Evolutionary conservation across 495 filamentous ascomycete genomes (phyloP).

Genomic region (Talaromyces nanjingensis): DNA sequence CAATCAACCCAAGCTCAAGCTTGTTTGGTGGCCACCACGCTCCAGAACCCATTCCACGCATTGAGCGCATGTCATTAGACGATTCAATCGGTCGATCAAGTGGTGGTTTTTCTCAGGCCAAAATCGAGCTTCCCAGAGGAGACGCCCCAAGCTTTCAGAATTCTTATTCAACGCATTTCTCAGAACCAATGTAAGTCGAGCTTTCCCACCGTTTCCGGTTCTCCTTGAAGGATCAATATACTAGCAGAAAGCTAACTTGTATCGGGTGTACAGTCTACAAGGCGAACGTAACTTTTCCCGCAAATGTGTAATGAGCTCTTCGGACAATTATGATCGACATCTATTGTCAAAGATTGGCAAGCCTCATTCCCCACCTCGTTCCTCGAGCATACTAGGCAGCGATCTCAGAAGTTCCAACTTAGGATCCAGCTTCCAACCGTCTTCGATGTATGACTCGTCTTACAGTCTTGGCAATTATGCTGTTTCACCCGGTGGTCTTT

Average conservation of each 20-base stretch:
- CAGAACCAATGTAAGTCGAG: slow-evolving; percentile 41
- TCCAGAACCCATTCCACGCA: slow-evolving; percentile 21
- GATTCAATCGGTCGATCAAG: slow-evolving; percentile 28
- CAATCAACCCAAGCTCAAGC: slow-evolving; percentile 48
- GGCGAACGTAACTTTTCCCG: slow-evolving; percentile 53
- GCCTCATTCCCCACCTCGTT: slow-evolving; percentile 50
- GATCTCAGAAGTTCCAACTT: slow-evolving; percentile 34
- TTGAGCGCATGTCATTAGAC: slow-evolving; percentile 37
- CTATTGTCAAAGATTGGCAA: slow-evolving; percentile 70
- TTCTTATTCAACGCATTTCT: slow-evolving; percentile 20
- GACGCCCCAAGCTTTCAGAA: slow-evolving; percentile 38
- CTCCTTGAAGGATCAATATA: not conserved
- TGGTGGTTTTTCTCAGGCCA: slow-evolving; percentile 31
- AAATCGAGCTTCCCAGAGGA: slow-evolving; percentile 39
- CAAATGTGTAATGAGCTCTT: slow-evolving; percentile 50
- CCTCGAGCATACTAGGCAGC: slow-evolving; percentile 44
- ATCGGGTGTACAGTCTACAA: slow-evolving; percentile 36
- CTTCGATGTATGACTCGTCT: slow-evolving; percentile 28
- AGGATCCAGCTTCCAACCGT: slow-evolving; percentile 20
- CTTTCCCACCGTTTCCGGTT: not conserved
- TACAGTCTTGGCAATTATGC: slow-evolving; percentile 21
- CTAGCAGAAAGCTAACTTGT: not conserved
- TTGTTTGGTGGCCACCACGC: slow-evolving; percentile 38
- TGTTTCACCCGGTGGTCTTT: slow-evolving; percentile 40
- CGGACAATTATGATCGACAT: slow-evolving; percentile 71